Evolutionary conservation across 805 yeast genomes (phyloP), one percentile per base, ranked within the genome.

Genomic region (Danielia oregonensis): DNA sequence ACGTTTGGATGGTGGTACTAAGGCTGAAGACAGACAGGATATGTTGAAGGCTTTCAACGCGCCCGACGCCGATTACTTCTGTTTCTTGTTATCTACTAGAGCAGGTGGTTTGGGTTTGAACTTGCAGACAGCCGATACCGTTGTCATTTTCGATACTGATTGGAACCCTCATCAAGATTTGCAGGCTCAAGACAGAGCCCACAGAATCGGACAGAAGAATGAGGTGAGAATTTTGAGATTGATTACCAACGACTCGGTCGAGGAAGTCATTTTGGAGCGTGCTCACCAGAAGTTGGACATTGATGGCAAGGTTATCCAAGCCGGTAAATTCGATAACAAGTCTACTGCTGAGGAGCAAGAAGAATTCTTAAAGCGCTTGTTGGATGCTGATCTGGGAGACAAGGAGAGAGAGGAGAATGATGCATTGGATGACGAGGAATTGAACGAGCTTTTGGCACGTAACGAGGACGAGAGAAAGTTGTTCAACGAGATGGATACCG

Each of bases 101-200:
- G 94, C 94, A 34, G 94, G 94, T 72, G 94, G 94, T 45, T 74
- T 85, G 50, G 94, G 94, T 54, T 71, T 85, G 52, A 85, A 85
- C 59, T 75, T 85, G 57, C 94, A 85, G 64, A 83, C 89, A 17
- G 94, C 94, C 3, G 94, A 85, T 55, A 85, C 94, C 0, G 94
- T 85, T 39, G 78, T 85, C 43, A 85, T 85, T 43, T 85, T 84
- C 55, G 94, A 85, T 57, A 82, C 91, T 11, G 94, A 85, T 64
- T 85, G 94, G 94, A 85, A 85, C 54, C 94, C 94, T 6, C 94
- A 85, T 63, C 94, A 85, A 60, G 94, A 85, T 77, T 74, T 85
- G 53, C 94, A 85, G 58, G 94, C 93, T 1, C 94, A 85, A 61
- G 94, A 85, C 61, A 73, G 94, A 68, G 94, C 94, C 1, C 94